Evolutionary conservation across 768 basidiomycete species (phyloP).

Genomic region (Termitomyces bulborhizus): DNA sequence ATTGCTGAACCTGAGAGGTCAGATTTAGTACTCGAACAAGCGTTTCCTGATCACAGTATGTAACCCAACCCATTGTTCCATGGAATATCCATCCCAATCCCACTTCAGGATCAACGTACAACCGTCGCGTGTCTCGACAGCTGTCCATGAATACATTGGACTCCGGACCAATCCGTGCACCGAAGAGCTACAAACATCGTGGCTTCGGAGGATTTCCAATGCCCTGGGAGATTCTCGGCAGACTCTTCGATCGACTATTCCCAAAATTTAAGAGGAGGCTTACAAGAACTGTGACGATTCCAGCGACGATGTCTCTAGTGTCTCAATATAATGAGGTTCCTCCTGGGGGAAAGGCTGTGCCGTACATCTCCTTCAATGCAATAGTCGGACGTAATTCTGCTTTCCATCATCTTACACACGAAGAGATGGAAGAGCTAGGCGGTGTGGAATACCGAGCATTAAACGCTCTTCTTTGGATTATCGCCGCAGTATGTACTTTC

Average conservation of each 20-base stretch:
- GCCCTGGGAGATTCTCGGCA: slow-evolving; percentile 49
- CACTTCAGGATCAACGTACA: slow-evolving; percentile 12
- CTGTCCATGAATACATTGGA: slow-evolving; percentile 17
- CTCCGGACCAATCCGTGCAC: slow-evolving; percentile 14
- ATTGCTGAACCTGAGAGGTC: slow-evolving; percentile 11
- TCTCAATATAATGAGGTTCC: slow-evolving; percentile 31
- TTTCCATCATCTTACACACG: slow-evolving; percentile 63
- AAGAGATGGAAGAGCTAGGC: slow-evolving; percentile 87
- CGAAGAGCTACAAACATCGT: slow-evolving; percentile 29
- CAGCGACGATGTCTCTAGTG: slow-evolving; percentile 56
- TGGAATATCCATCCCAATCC: neutral
- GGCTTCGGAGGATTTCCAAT: slow-evolving; percentile 74
- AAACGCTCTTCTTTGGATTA: slow-evolving; percentile 75
- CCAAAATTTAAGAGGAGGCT: slow-evolving; percentile 56
- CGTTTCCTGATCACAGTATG: slow-evolving; percentile 11
- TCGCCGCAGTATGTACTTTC: slow-evolving; percentile 53
- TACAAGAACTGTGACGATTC: slow-evolving; percentile 70
- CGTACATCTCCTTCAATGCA: slow-evolving; percentile 85
- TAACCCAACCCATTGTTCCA: neutral
- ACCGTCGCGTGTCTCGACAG: slow-evolving; percentile 12
- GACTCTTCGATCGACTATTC: slow-evolving; percentile 49
- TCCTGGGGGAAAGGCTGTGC: slow-evolving; percentile 46
- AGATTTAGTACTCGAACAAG: slow-evolving; percentile 4
- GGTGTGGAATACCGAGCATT: slow-evolving; percentile 91
- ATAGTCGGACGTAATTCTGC: slow-evolving; percentile 77